Base-by-base conservation (phyloP, 2,329 filamentous ascomycete species). In the Sporothrix euskadiensis region DNA sequence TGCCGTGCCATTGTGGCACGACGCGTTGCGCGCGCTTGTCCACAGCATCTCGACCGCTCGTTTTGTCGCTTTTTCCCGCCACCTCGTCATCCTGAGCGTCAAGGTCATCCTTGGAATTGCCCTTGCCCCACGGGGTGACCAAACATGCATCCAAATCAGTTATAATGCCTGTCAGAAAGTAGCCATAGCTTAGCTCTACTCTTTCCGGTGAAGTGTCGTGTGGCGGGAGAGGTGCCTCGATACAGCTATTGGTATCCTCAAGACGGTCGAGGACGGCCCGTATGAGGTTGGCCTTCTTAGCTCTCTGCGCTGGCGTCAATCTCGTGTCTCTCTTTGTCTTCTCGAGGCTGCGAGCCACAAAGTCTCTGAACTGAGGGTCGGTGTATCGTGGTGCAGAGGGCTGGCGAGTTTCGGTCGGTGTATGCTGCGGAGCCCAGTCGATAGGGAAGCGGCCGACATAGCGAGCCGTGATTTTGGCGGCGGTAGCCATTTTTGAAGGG, bases 1-100 rank as follows among this genome's bases (percentile, higher is more conserved):
- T 59, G 41, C 49, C 22, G 32, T 70, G 65, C 52, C 39, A 70
- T 4, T 2, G 16, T n/a, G 71, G 65, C 52, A 70, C 71, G 4
- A 26, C 30, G 3, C 4, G n/a, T 14, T 73, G 71, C 39, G 71
- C 71, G n/a, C 49, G 54, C 2, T 10, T 44, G 66, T 69, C 71
- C 4, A 56, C 71, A 39, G 65, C 44, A 2, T 22, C 39, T 26
- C 59, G 59, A 26, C 26, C n/a, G 26, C 35, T 30, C 26, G 12
- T 16, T 5, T n/a, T 59, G 56, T 59, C 56, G 56, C 10, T 12
- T 12, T 47, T 47, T 47, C 7, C 19, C 19, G 16, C 5, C 22
- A 22, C 19, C 19, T 56, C 52, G 52, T 56, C 19, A 26, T 56
- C 52, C 22, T 14, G 10, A 14, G 41, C 41, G 41, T 47, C 14